A percentile compares a stretch with the other conserved stretches of the same genome.
phyloP scores from a whole-genome alignment of 1,284 basidiomycete genomes.

The Cerioporus squamosus region DNA sequence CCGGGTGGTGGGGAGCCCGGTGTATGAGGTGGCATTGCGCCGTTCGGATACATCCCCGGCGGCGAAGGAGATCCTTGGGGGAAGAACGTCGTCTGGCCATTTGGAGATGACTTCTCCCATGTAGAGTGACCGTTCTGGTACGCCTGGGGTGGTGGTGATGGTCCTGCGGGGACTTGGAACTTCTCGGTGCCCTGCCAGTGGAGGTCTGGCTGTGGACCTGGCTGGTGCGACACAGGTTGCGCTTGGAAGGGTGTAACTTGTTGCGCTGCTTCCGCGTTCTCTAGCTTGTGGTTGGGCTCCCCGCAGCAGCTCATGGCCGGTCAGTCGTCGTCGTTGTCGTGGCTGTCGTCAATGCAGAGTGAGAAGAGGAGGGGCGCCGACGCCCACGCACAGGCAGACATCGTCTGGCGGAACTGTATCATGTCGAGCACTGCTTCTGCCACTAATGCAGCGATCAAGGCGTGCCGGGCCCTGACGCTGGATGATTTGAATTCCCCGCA shows the following conservation, averaged over 20 bases:
- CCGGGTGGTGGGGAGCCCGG: conserved; percentile 15
- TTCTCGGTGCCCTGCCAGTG: conserved; percentile 32
- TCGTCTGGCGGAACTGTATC: too few species aligned
- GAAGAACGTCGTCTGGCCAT: conserved; percentile 14
- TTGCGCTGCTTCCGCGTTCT: conserved; percentile 26
- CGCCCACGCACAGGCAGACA: background rate
- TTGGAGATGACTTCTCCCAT: conserved; percentile 23
- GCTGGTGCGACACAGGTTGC: conserved; percentile 53
- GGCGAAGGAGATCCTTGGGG: conserved; percentile 35
- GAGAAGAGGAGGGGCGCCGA: conserved; percentile 2
- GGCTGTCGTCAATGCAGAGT: conserved; percentile 1
- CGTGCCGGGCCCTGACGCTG: background rate
- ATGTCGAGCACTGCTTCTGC: background rate
- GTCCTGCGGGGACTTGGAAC: conserved; percentile 45
- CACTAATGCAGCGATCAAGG: background rate
- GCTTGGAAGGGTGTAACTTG: conserved; percentile 26
- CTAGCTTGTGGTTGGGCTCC: conserved; percentile 36
- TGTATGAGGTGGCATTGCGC: conserved; percentile 15
- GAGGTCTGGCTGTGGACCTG: conserved; percentile 35
- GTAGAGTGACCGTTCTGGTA: conserved; percentile 37
- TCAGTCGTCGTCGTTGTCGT: conserved; percentile 4
- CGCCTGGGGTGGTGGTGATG: conserved; percentile 46
- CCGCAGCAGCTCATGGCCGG: conserved; percentile 64
- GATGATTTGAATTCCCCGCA: background rate
- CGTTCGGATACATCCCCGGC: conserved; percentile 21